These are phyloP conservation scores for Brasilioporus rufonigricans DNA, from an alignment of 768 basidiomycete species.

Conservation along the genomic window DNA sequence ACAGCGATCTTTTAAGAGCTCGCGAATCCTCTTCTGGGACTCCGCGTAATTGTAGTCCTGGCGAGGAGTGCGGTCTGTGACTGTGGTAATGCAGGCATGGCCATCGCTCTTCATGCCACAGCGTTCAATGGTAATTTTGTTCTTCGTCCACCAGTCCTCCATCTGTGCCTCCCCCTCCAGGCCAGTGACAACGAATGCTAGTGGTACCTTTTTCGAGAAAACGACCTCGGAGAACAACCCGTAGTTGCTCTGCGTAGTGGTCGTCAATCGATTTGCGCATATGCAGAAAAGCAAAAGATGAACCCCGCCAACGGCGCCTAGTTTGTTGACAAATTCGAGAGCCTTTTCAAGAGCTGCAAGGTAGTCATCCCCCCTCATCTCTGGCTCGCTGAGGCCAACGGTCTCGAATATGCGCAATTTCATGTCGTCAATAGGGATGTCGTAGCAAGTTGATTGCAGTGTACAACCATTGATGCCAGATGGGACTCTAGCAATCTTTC, in stretches of 20 bases:
- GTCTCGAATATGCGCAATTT: constrained; percentile 37
- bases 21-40: constrained; percentile 11
- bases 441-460: constrained; percentile 10
- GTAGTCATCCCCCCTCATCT: constrained; percentile 28
- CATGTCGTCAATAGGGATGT: not conserved
- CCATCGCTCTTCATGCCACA: too few species aligned
- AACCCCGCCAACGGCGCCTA: too few species aligned
- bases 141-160: too few species aligned
- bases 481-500: not conserved
- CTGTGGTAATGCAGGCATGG: too few species aligned
- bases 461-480: constrained; percentile 26
- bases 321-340: constrained; percentile 21
- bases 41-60: constrained; percentile 10
- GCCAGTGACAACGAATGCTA: constrained; percentile 35
- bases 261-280: constrained; percentile 34
- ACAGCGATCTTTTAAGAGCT: constrained; percentile 1
- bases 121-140: constrained; percentile 1
- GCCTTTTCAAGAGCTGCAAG: constrained; percentile 31
- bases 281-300: constrained; percentile 38
- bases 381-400: too few species aligned
- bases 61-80: not conserved
- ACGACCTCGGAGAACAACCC: constrained; percentile 34
- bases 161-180: constrained; percentile 1
- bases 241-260: too few species aligned
- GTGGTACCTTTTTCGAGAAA: constrained; percentile 34